Base-by-base conservation (phyloP, 192 early-diverging fungal species). In the Backusella sp. region DNA sequence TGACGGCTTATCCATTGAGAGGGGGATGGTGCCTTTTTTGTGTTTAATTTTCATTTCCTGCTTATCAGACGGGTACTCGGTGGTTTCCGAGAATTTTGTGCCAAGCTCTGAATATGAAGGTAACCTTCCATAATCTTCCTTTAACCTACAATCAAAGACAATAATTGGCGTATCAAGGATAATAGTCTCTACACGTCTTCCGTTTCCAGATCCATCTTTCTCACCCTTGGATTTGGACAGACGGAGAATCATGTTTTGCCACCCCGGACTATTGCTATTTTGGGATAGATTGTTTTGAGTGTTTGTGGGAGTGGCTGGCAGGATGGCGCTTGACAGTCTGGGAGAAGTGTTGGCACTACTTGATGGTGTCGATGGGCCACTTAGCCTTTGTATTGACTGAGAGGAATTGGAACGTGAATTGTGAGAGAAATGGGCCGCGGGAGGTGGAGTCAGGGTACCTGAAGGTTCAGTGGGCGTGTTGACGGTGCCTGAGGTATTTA, bases 71-170 rank as follows among this genome's bases (percentile, higher is more conserved):
- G 30, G 17, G 17, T 23, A 14, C 21, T 37, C 15, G 34, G 53
- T 46, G 15, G 52, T 44, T 39, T 41, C 30, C 26, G 34, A 23
- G 9, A 19, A 65, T 67, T 41, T 73, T 56, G 39, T 23, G 21
- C 72, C 52, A 36, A 72, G 59, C 59, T 81, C 75, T 44, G 42
- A 72, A 30, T 81, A 81, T 2, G 79, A 77, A 19, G 79, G 79
- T 26, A 81, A 59, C 19, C 66, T 26, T 5, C 75, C 79, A 77
- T 76, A 81, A 28, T 81, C 79, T 52, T 81, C 79, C 19, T 81
- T 81, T 3, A 81, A 68, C 0, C 79, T 66, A 23, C 79, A 81
- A 26, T 81, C 79, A 37, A 77, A 74, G 6, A 81, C 76, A 8
- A 66, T 73, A 52, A 77, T 70, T 12, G 72, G 59, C 21, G 69